These are phyloP conservation scores for Fusarium oligoseptatum DNA, from an alignment of 2,329 filamentous ascomycete species.

Conservation along the genomic window DNA sequence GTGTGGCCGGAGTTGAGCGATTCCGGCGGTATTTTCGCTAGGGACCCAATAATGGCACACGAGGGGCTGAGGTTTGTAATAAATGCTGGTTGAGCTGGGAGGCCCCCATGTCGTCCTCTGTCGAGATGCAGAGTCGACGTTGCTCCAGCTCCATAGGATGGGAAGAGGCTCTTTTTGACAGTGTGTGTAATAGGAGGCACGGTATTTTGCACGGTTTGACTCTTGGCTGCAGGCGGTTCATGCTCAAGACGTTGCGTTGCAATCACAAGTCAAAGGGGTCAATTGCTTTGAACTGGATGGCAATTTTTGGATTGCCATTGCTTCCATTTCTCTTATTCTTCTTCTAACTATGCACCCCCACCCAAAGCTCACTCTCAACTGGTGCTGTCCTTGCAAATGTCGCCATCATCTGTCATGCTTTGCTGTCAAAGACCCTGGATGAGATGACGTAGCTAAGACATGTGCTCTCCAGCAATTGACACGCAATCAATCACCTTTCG, in stretches of 20 bases:
- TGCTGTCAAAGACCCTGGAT: conserved; percentile 4
- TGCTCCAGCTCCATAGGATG: conserved; percentile 7
- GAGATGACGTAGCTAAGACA: conserved; percentile 7
- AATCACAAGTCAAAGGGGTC: neutral
- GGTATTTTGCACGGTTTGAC: conserved; percentile 26
- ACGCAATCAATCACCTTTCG: neutral
- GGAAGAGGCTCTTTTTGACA: conserved; percentile 31
- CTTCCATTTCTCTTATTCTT: neutral
- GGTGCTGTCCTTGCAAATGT: neutral
- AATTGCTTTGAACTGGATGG: neutral
- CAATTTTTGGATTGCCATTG: neutral
- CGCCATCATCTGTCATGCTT: neutral
- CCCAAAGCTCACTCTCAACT: neutral
- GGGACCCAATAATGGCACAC: conserved; percentile 16
- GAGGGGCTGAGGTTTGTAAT: conserved; percentile 33
- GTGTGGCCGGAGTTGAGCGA: conserved; percentile 28
- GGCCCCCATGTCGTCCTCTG: conserved; percentile 22
- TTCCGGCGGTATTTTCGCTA: conserved; percentile 32
- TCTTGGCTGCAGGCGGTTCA: neutral
- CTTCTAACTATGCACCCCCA: neutral
- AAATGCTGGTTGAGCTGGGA: conserved; percentile 29
- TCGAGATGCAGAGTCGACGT: conserved; percentile 27
- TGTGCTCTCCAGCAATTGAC: neutral
- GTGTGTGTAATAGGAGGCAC: conserved; percentile 25
- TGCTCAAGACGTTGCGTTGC: neutral